Conservation (phyloP, 2,329 filamentous ascomycete species). For the Fusarium sp. region DNA sequence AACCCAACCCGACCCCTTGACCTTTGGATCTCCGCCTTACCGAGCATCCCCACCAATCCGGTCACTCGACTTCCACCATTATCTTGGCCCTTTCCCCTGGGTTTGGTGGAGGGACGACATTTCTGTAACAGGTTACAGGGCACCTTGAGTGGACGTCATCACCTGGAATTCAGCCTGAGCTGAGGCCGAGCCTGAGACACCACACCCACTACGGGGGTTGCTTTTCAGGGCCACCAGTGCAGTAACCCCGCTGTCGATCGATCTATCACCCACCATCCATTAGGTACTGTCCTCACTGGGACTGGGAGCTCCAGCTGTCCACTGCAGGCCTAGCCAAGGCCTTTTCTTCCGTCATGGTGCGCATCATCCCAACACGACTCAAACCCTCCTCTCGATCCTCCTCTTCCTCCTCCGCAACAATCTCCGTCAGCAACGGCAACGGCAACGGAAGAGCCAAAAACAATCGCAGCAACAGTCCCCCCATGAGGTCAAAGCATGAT, state of each 20-base stretch:
- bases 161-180: conserved; percentile 29
- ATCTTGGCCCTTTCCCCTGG: conserved; percentile 12
- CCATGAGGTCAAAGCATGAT: conserved; percentile 63
- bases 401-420: conserved; percentile 51
- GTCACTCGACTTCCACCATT: not conserved
- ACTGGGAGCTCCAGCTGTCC: conserved; percentile 23
- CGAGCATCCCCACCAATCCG: conserved; percentile 28
- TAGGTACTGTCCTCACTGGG: not conserved
- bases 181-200: conserved; percentile 20
- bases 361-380: conserved; percentile 66
- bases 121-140: conserved; percentile 20
- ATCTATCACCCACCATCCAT: conserved; percentile 14
- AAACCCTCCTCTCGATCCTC: conserved; percentile 56
- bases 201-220: conserved; percentile 7
- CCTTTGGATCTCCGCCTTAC: conserved; percentile 19
- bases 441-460: conserved; percentile 50
- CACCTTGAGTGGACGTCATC: conserved; percentile 27
- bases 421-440: conserved; percentile 39
- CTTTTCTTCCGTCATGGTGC: conserved; percentile 59
- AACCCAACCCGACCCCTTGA: not conserved
- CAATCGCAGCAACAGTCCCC: conserved; percentile 61
- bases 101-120: not conserved
- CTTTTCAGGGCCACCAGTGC: conserved; percentile 5
- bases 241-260: conserved; percentile 36
- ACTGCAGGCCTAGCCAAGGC: conserved; percentile 24